phyloP scores from a whole-genome alignment of 192 early-diverging fungal genomes.

The Coemansia sp. region DNA sequence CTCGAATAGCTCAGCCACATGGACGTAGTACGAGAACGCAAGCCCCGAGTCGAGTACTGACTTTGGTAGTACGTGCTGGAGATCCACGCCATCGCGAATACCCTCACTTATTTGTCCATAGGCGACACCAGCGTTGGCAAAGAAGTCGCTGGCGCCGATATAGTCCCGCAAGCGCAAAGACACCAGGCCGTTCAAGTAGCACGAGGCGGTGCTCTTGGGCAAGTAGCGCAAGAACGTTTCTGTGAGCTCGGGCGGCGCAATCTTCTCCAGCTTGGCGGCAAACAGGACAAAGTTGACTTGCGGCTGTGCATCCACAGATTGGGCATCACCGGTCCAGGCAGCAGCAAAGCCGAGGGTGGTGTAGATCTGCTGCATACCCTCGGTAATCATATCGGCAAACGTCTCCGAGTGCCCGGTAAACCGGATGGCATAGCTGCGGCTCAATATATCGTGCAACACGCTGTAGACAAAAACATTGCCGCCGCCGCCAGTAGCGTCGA shows the following conservation, averaged over 20 bases:
- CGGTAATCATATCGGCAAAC: slow-evolving; percentile 46
- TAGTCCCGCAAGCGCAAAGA: slow-evolving; percentile 39
- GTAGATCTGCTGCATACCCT: slow-evolving; percentile 40
- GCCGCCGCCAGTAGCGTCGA: background rate
- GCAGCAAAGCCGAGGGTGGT: slow-evolving; percentile 15
- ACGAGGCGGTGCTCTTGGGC: slow-evolving; percentile 34
- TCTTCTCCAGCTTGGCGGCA: slow-evolving; percentile 33
- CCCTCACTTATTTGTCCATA: slow-evolving; percentile 22
- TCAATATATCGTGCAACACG: slow-evolving; percentile 34
- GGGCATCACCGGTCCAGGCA: background rate
- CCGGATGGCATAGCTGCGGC: slow-evolving; percentile 19
- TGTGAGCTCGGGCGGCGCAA: slow-evolving; percentile 28
- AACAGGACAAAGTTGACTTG: slow-evolving; percentile 25
- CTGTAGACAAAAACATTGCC: slow-evolving; percentile 32
- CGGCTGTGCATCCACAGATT: background rate
- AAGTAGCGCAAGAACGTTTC: slow-evolving; percentile 33
- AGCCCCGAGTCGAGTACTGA: slow-evolving; percentile 15
- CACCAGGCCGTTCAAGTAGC: slow-evolving; percentile 38
- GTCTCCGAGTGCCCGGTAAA: slow-evolving; percentile 25
- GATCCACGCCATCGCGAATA: slow-evolving; percentile 19
- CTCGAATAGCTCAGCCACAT: slow-evolving; percentile 47
- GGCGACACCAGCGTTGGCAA: slow-evolving; percentile 34
- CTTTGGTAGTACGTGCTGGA: slow-evolving; percentile 32
- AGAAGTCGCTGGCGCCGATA: slow-evolving; percentile 22
- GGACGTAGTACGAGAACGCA: slow-evolving; percentile 37